Base-by-base conservation (phyloP, 2,329 filamentous ascomycete species). In the Juglanconis sp. region DNA sequence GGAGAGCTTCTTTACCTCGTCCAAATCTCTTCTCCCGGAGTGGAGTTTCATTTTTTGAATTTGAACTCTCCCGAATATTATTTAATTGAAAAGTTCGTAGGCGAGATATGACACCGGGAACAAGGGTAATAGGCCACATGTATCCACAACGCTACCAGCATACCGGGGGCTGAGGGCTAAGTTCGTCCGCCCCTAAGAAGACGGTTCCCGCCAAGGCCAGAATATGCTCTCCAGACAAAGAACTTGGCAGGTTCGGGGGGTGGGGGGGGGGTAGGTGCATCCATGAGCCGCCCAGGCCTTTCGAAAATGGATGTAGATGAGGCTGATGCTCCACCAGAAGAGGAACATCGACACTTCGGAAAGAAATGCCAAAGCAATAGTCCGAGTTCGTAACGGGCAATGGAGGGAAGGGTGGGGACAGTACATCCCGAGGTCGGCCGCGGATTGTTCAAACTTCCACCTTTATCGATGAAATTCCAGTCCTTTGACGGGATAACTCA, bases 271-370 rank as follows among this genome's bases (percentile, higher is more conserved):
- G 53, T 82, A 80, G 15, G 77, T 74, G 59, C 87, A 79, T 1
- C 85, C 85, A 68, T 89, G 86, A 0, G 71, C 73, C 9, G 72
- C 68, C 86, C 86, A 88, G 0, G 87, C 88, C 9, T 79, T 71
- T 38, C 88, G 86, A 72, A 92, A 91, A 31, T 87, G 86, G 62
- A 91, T 86, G 67, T 91, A 88, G 3, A 85, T 89, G 66, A 89
- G 83, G 32, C 81, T 86, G 66, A 91, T 91, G 42, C 81, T 81
- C 2, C 79, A 88, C 88, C 88, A 91, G 47, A 90, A 88, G 2
- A 91, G 70, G 68, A 91, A 91, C 0, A 87, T 89, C 42, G 86
- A 87, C 2, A 90, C 87, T 4, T 88, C 88, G 5, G 81, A 85
- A 0, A 90, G 76, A 67, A 89, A 24, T 90, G 67, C 91, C 84